A percentile compares a stretch with the other conserved stretches of the same genome.
These are phyloP conservation scores for Cladorrhinum sp. DNA, from an alignment of 2,329 filamentous ascomycete species.

Conservation along the genomic window DNA sequence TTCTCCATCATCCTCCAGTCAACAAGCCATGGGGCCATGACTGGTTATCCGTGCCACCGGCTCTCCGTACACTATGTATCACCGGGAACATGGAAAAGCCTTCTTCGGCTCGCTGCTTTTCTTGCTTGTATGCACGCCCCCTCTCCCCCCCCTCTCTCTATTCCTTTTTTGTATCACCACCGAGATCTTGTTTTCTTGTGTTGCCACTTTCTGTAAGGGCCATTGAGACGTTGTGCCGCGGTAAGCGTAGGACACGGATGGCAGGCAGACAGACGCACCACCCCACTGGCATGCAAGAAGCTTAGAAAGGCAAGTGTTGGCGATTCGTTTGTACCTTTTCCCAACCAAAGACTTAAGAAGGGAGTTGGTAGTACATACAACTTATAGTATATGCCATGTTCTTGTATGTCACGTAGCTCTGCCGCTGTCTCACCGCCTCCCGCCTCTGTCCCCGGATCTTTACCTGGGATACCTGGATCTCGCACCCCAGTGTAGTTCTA, in stretches of 20 bases:
- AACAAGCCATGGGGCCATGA: too few species aligned
- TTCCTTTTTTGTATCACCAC: neutral
- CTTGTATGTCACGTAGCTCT: neutral
- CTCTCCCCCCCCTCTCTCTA: neutral
- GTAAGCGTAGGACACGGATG: too few species aligned
- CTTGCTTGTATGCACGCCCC: neutral
- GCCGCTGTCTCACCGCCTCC: neutral
- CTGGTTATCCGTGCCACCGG: too few species aligned
- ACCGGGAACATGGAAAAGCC: neutral
- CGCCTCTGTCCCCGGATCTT: neutral
- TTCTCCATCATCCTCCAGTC: too few species aligned
- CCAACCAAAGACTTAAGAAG: neutral
- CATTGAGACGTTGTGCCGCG: neutral
- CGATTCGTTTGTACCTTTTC: neutral
- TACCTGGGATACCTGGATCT: neutral
- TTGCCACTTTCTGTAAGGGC: neutral
- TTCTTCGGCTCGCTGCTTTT: neutral
- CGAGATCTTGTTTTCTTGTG: neutral
- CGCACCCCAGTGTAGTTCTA: neutral
- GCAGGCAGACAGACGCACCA: too few species aligned
- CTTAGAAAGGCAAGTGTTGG: neutral
- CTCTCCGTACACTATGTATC: too few species aligned
- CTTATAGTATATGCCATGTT: too few species aligned
- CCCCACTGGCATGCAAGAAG: neutral
- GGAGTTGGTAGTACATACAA: too few species aligned